These are phyloP conservation scores for Immersiporthe knoxdaviesiana DNA, from an alignment of 2,329 filamentous ascomycete species.

Conservation along the genomic window DNA sequence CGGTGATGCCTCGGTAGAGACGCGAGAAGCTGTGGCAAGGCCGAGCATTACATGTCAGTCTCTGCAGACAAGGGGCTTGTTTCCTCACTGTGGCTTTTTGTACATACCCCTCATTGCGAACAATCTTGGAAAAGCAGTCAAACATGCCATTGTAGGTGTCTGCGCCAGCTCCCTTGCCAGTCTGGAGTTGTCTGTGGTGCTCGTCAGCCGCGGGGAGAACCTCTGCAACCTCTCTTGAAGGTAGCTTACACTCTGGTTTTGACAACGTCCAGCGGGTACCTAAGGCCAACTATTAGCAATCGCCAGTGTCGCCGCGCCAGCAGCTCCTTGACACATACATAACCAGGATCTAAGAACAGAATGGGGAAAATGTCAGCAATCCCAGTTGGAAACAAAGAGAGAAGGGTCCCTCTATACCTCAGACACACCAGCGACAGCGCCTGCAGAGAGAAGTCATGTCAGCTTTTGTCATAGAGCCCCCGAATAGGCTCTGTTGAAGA, in stretches of 20 bases:
- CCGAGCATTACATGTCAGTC: conserved; percentile 23
- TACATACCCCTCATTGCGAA: conserved; percentile 87
- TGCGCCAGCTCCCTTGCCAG: conserved; percentile 69
- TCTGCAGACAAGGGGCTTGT: not conserved
- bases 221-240: conserved; percentile 16
- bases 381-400: conserved; percentile 28
- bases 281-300: conserved; percentile 44
- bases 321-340: conserved; percentile 61
- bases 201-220: not conserved
- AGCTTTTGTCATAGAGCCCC: conserved; percentile 31
- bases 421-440: conserved; percentile 95
- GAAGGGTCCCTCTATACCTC: conserved; percentile 70
- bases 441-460: conserved; percentile 47
- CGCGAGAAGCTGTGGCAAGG: conserved; percentile 71
- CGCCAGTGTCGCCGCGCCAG: conserved; percentile 29
- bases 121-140: conserved; percentile 97
- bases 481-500: conserved; percentile 31
- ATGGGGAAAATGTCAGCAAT: conserved; percentile 33
- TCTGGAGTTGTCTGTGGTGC: conserved; percentile 76
- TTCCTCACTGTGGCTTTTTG: not conserved
- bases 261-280: conserved; percentile 98
- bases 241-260: conserved; percentile 88
- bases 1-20: conserved; percentile 92
- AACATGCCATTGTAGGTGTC: conserved; percentile 96
- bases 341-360: conserved; percentile 70